A percentile compares a stretch with the other conserved stretches of the same genome.
phyloP scores from a whole-genome alignment of 345 rosid species.

The Ceriops zippeliana region DNA sequence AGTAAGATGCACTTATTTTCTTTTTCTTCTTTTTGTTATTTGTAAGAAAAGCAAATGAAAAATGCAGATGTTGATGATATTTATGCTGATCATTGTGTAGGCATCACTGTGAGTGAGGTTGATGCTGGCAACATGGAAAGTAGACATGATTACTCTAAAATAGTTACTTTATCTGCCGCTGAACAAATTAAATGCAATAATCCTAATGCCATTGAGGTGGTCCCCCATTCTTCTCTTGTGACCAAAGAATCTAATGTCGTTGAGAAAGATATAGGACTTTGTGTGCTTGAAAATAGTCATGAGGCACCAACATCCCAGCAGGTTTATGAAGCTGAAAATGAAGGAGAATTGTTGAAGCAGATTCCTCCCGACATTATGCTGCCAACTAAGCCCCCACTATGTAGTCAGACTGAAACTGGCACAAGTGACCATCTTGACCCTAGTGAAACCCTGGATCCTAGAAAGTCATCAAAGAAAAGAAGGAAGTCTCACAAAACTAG shows the following conservation, averaged over 20 bases:
- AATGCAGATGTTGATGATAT: conserved; percentile 13
- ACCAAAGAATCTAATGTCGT: background rate
- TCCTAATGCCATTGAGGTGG: conserved; percentile 9
- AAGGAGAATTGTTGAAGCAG: conserved; percentile 8
- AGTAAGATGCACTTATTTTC: background rate
- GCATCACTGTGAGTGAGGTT: conserved; percentile 4
- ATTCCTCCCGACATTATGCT: conserved; percentile 3
- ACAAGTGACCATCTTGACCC: background rate
- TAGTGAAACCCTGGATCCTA: conserved; percentile 13
- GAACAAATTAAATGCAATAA: background rate
- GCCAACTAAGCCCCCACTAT: background rate
- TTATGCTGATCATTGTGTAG: conserved; percentile 20
- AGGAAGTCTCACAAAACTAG: conserved; percentile 39
- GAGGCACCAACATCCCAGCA: conserved; percentile 12
- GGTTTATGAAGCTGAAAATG: conserved; percentile 12
- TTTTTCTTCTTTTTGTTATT: background rate
- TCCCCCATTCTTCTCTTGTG: background rate
- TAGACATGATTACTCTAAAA: conserved; percentile 10
- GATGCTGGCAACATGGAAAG: conserved; percentile 17
- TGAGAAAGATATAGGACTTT: conserved; percentile 1
- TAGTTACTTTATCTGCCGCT: conserved; percentile 1
- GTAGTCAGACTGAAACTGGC: conserved; percentile 7
- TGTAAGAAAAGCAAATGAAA: background rate
- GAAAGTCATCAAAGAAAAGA: conserved; percentile 39
- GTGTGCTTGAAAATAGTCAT: background rate